phyloP scores from a whole-genome alignment of 257 asterid species.

The Vinca minor region DNA sequence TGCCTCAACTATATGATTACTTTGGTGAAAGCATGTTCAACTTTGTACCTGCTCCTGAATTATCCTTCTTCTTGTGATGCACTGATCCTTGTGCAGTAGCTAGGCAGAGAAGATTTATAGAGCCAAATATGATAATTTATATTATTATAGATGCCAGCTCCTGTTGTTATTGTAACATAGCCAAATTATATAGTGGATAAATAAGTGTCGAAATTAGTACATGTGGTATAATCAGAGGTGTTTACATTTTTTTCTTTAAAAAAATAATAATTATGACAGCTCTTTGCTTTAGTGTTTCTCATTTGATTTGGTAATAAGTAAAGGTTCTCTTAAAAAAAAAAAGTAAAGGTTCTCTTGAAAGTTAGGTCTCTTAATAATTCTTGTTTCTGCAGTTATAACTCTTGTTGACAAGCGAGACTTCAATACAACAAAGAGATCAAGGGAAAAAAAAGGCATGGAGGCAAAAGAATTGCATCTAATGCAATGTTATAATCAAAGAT shows the following conservation, averaged over 20 bases:
- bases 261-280: too few species aligned
- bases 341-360: too few species aligned
- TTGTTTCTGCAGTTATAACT: too few species aligned
- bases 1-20: constrained; percentile 47
- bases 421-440: neutral
- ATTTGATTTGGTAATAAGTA: too few species aligned
- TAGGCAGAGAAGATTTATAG: neutral
- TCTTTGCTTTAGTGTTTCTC: too few species aligned
- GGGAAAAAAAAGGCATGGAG: neutral
- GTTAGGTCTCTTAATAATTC: too few species aligned
- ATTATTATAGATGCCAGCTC: neutral
- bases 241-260: too few species aligned
- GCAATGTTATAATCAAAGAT: neutral
- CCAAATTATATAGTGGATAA: too few species aligned
- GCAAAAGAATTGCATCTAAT: constrained; percentile 11
- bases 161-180: neutral
- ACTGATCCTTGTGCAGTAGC: neutral
- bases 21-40: constrained; percentile 80
- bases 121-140: neutral
- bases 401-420: neutral
- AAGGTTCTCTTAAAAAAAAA: too few species aligned
- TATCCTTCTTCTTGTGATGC: constrained; percentile 57
- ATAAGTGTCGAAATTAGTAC: too few species aligned
- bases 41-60: constrained; percentile 59
- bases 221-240: too few species aligned